Evolutionary conservation across 2,329 filamentous ascomycete species (phyloP).

Genomic region (Pyrenophora tritici-repentis): DNA sequence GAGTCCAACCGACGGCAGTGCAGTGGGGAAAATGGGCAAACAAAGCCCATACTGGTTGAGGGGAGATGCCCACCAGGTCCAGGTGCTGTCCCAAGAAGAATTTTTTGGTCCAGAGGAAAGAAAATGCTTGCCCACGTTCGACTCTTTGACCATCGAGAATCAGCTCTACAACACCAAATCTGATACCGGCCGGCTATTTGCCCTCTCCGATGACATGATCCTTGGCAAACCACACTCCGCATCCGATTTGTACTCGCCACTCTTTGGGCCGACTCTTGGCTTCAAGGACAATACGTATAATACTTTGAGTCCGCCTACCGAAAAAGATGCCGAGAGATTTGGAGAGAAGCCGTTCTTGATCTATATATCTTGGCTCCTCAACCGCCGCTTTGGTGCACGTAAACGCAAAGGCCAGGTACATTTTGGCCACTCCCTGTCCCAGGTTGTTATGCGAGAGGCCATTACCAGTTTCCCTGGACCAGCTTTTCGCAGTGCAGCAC

Average conservation of each 20-base stretch:
- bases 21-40: slow-evolving; percentile 23
- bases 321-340: slow-evolving; percentile 42
- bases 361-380: slow-evolving; percentile 53
- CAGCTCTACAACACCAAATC: slow-evolving; percentile 53
- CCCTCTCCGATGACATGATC: slow-evolving; percentile 54
- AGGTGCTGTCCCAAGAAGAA: slow-evolving; percentile 50
- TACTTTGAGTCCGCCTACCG: slow-evolving; percentile 43
- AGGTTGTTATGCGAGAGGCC: slow-evolving; percentile 48
- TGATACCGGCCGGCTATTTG: slow-evolving; percentile 39
- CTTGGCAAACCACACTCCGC: slow-evolving; percentile 50
- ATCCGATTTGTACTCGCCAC: slow-evolving; percentile 52
- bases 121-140: slow-evolving; percentile 52
- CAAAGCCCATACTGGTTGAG: slow-evolving; percentile 50
- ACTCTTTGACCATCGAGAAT: slow-evolving; percentile 52
- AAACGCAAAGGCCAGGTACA: slow-evolving; percentile 52
- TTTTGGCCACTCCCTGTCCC: slow-evolving; percentile 51
- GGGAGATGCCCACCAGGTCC: slow-evolving; percentile 39
- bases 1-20: not conserved
- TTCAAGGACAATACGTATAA: slow-evolving; percentile 53
- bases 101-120: slow-evolving; percentile 49
- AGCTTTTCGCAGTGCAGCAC: slow-evolving; percentile 47
- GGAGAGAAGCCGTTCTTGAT: slow-evolving; percentile 54
- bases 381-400: slow-evolving; percentile 53
- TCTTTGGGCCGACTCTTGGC: slow-evolving; percentile 51
- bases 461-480: slow-evolving; percentile 51